phyloP scores from a whole-genome alignment of 1,284 basidiomycete genomes.

The Heterobasidion irregulare region DNA sequence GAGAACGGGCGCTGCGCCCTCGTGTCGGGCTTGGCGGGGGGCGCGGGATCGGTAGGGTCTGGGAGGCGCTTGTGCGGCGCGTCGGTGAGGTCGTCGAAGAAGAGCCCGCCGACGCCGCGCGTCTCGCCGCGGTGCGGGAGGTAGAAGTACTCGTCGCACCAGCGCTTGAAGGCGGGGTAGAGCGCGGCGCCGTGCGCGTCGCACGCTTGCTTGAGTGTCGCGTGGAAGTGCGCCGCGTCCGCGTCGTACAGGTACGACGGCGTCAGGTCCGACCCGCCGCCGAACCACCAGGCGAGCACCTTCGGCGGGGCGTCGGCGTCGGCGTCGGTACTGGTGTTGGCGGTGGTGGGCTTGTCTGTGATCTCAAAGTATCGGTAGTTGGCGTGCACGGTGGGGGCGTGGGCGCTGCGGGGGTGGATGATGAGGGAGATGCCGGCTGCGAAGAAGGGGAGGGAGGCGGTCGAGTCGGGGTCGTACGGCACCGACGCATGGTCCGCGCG shows the following conservation, averaged over 20 bases:
- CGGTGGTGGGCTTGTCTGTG: slow-evolving; percentile 54
- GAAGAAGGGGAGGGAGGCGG: slow-evolving; percentile 78
- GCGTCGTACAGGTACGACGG: slow-evolving; percentile 89
- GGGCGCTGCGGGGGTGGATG: slow-evolving; percentile 90
- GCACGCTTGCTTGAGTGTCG: slow-evolving; percentile 70
- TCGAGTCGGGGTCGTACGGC: slow-evolving; percentile 55
- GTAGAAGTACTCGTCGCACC: slow-evolving; percentile 98
- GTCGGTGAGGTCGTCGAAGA: slow-evolving; percentile 86
- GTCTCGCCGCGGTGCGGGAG: slow-evolving; percentile 89
- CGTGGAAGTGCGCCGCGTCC: slow-evolving; percentile 87
- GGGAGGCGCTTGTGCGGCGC: slow-evolving; percentile 49
- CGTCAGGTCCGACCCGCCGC: slow-evolving; percentile 94
- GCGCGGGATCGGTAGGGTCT: slow-evolving; percentile 14
- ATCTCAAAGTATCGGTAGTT: slow-evolving; percentile 99
- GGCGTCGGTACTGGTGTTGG: slow-evolving; percentile 46
- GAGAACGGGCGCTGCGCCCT: slow-evolving; percentile 35
- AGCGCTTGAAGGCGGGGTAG: slow-evolving; percentile 83
- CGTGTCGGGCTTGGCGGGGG: slow-evolving; percentile 4
- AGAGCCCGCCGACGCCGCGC: slow-evolving; percentile 91
- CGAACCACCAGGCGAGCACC: slow-evolving; percentile 95
- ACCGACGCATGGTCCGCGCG: slow-evolving; percentile 81
- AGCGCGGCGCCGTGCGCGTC: slow-evolving; percentile 64
- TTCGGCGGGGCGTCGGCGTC: slow-evolving; percentile 24
- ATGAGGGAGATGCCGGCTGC: slow-evolving; percentile 90
- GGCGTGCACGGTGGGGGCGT: slow-evolving; percentile 88